Conservation (phyloP, 192 early-diverging fungal genomes). For the Mortierella alpina region DNA sequence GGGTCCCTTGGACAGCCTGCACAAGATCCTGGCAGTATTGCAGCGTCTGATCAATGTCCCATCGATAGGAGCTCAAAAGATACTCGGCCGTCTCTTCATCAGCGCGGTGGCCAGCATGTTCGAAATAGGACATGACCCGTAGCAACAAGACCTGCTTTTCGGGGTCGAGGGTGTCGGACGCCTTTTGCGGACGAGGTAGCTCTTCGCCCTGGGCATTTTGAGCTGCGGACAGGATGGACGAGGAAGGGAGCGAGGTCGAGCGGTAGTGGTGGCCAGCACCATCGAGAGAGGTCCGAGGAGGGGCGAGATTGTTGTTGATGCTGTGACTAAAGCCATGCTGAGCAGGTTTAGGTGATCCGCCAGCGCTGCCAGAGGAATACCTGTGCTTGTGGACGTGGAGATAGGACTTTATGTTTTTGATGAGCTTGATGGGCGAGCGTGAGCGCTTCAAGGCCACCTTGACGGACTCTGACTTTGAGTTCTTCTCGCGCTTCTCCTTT, state of each 20-base stretch:
- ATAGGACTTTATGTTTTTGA: slow-evolving; percentile 47
- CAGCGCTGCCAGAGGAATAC: background rate
- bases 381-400: slow-evolving; percentile 42
- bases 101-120: slow-evolving; percentile 49
- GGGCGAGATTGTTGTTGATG: slow-evolving; percentile 11
- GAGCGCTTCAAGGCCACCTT: slow-evolving; percentile 36
- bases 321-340: background rate
- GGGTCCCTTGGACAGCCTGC: slow-evolving; percentile 47
- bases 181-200: background rate
- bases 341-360: slow-evolving; percentile 15
- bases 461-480: background rate
- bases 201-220: background rate
- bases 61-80: slow-evolving; percentile 39
- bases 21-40: slow-evolving; percentile 47
- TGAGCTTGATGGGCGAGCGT: slow-evolving; percentile 44
- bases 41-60: slow-evolving; percentile 48
- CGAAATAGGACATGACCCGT: slow-evolving; percentile 48
- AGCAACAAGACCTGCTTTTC: slow-evolving; percentile 47
- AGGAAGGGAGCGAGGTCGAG: slow-evolving; percentile 20
- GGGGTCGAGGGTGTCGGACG: slow-evolving; percentile 18
- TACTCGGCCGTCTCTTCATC: slow-evolving; percentile 49
- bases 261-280: slow-evolving; percentile 23
- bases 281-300: slow-evolving; percentile 24
- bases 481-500: slow-evolving; percentile 7
- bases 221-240: slow-evolving; percentile 22